phyloP scores from a whole-genome alignment of 305 asterid genomes.

The Fraxinus angustifolia region DNA sequence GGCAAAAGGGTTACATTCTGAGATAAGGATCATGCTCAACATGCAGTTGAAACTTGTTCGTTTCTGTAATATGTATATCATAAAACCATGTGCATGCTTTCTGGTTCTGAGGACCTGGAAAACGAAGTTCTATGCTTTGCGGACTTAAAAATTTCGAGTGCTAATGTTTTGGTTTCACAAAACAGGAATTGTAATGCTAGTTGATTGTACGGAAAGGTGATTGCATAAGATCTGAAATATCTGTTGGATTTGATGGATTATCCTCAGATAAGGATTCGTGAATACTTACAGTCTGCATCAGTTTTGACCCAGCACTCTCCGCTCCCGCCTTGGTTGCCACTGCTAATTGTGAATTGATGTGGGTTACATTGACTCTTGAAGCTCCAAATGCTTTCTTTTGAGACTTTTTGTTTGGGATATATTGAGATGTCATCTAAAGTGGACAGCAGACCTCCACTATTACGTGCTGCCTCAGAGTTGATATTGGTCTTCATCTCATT shows the following conservation, averaged over 20 bases:
- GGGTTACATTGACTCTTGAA: conserved; percentile 27
- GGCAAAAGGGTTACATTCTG: neutral
- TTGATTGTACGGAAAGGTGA: neutral
- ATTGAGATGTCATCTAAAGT: conserved; percentile 53
- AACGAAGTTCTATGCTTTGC: neutral
- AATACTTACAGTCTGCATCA: conserved; percentile 84
- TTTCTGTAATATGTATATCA: neutral
- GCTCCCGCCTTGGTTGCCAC: conserved; percentile 35
- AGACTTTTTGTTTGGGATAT: conserved; percentile 45
- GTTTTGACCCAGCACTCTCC: conserved; percentile 78
- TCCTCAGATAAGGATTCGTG: neutral
- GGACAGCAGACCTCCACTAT: conserved; percentile 32
- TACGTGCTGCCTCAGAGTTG: conserved; percentile 25
- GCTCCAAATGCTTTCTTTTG: conserved; percentile 27
- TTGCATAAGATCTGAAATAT: neutral
- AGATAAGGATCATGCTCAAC: neutral
- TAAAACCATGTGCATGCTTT: neutral
- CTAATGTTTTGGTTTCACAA: neutral
- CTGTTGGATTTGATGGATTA: neutral
- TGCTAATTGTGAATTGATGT: conserved; percentile 31
- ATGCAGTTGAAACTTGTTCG: neutral
- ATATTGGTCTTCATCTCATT: conserved; percentile 37
- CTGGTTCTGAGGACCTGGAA: neutral
- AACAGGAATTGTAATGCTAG: neutral
- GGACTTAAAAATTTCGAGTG: neutral